These are phyloP conservation scores for Eustoma russellianum DNA, from an alignment of 257 asterid genomes.

Conservation along the genomic window DNA sequence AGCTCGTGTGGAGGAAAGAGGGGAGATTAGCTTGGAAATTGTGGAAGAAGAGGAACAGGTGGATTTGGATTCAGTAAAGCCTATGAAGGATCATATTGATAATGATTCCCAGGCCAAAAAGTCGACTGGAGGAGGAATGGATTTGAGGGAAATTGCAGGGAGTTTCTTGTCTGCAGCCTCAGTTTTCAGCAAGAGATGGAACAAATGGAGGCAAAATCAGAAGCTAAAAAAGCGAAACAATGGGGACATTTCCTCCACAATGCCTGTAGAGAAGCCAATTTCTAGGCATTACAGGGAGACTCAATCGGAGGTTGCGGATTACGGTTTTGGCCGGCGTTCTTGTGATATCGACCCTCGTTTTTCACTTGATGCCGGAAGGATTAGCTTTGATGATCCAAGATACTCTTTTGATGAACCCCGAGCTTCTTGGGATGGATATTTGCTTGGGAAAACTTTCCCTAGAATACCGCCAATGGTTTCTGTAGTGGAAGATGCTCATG, in stretches of 20 bases:
- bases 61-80: conserved; percentile 29
- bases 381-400: conserved; percentile 73
- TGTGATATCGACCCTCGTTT: conserved; percentile 77
- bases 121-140: conserved; percentile 43
- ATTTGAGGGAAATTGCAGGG: conserved; percentile 32
- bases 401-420: conserved; percentile 83
- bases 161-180: conserved; percentile 75
- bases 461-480: conserved; percentile 68
- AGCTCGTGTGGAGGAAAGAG: conserved; percentile 23
- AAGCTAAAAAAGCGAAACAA: conserved; percentile 50
- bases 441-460: conserved; percentile 44
- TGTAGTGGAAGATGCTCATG: conserved; percentile 65
- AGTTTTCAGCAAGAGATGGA: conserved; percentile 88
- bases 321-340: conserved; percentile 79
- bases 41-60: conserved; percentile 42
- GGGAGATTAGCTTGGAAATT: conserved; percentile 41
- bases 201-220: conserved; percentile 76
- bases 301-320: conserved; percentile 82
- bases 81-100: conserved; percentile 81
- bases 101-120: conserved; percentile 41
- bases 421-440: conserved; percentile 80
- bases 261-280: conserved; percentile 65
- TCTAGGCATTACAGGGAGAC: conserved; percentile 63
- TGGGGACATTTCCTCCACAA: conserved; percentile 41
- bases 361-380: conserved; percentile 76